Evolutionary conservation across 805 yeast species (phyloP).

Genomic region (Metschnikowia henanensis): DNA sequence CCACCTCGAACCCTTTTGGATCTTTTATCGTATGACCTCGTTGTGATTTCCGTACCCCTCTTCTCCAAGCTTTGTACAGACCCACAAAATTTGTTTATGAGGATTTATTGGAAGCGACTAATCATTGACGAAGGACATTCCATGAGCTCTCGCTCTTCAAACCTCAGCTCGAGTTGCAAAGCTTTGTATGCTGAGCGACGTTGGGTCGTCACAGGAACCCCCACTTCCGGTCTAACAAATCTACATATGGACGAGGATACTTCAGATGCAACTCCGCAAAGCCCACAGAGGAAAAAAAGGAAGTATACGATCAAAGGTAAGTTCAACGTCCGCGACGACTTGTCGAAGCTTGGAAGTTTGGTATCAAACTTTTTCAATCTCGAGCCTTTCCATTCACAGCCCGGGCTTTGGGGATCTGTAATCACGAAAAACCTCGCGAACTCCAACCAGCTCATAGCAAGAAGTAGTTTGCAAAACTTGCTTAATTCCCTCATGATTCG

Average conservation of each 20-base stretch:
- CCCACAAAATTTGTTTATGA: slow-evolving; percentile 31
- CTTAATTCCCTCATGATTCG: slow-evolving; percentile 53
- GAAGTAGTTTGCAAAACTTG: slow-evolving; percentile 39
- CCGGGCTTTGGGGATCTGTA: slow-evolving; percentile 46
- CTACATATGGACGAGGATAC: slow-evolving; percentile 46
- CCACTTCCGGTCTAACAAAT: slow-evolving; percentile 67
- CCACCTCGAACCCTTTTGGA: slow-evolving; percentile 27
- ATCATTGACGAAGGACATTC: slow-evolving; percentile 79
- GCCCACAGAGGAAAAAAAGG: slow-evolving; percentile 20
- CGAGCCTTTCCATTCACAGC: slow-evolving; percentile 54
- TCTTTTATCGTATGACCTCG: slow-evolving; percentile 49
- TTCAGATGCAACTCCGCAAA: slow-evolving; percentile 2
- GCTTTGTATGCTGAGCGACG: slow-evolving; percentile 55
- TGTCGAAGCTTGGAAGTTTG: slow-evolving; percentile 51
- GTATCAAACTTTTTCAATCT: slow-evolving; percentile 54
- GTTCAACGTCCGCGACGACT: slow-evolving; percentile 54
- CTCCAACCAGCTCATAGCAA: slow-evolving; percentile 39
- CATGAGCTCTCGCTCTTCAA: slow-evolving; percentile 51
- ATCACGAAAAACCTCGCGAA: slow-evolving; percentile 50
- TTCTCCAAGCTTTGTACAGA: slow-evolving; percentile 36
- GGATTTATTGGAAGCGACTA: slow-evolving; percentile 63
- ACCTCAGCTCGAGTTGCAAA: slow-evolving; percentile 49
- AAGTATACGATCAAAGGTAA: slow-evolving; percentile 49
- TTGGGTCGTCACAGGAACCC: slow-evolving; percentile 80
- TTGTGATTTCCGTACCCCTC: slow-evolving; percentile 49